A percentile compares a stretch with the other conserved stretches of the same genome.
Conservation (phyloP, 352 stramenopile genomes). For the Pythium guiyangense region DNA sequence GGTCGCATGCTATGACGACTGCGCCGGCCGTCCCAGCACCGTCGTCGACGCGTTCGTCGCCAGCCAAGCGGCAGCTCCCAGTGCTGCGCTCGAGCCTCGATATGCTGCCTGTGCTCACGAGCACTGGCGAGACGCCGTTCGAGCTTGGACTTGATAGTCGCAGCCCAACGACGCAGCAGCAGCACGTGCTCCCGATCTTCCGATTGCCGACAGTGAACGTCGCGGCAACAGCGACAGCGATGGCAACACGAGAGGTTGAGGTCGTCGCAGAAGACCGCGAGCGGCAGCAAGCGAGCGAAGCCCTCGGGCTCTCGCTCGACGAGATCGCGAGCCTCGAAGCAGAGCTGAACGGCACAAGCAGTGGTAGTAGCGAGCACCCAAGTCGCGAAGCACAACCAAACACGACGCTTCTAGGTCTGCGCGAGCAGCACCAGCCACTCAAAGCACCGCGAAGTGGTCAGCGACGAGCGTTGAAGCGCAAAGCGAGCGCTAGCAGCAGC, state of each 20-base stretch:
- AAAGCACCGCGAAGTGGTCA: neutral
- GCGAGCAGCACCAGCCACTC: neutral
- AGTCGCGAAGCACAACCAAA: neutral
- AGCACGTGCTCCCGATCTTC: conserved; percentile 69
- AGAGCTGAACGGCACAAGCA: conserved; percentile 25
- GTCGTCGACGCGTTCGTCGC: neutral
- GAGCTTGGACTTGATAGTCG: conserved; percentile 48
- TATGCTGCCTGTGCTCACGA: conserved; percentile 73
- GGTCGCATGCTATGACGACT: neutral
- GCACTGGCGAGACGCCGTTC: conserved; percentile 61
- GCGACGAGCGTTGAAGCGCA: neutral
- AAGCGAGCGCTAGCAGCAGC: conserved; percentile 2
- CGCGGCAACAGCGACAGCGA: conserved; percentile 23
- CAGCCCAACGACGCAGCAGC: conserved; percentile 18
- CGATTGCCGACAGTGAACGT: conserved; percentile 58
- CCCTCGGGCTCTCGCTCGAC: conserved; percentile 51
- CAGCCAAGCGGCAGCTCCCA: neutral
- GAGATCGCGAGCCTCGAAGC: conserved; percentile 67
- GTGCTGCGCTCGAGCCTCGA: conserved; percentile 35
- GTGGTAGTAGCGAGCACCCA: neutral
- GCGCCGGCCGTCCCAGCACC: too few species aligned
- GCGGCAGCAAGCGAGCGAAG: conserved; percentile 55
- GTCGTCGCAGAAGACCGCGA: conserved; percentile 44
- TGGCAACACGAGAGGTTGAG: conserved; percentile 40
- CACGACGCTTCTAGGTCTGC: conserved; percentile 6